Base-by-base conservation (phyloP, 2,329 filamentous ascomycete species). In the Ophiostoma montium region DNA sequence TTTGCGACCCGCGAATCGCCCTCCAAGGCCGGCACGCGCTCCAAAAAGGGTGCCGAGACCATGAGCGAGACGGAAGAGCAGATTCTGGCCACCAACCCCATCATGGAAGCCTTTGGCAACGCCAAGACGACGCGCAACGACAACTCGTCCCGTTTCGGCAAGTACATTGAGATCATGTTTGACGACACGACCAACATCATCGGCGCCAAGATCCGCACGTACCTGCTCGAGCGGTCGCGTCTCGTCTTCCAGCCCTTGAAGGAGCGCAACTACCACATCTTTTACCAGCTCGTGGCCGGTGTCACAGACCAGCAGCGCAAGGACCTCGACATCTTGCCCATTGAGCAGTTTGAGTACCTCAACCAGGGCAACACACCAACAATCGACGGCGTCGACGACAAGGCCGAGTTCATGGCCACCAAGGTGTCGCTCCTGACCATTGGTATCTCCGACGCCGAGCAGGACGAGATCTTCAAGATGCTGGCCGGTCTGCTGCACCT, bases 141-240 rank as follows among this genome's bases (percentile, higher is more conserved):
- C 69, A 98, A 98, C 69, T 98, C 92, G 41, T 98, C 92, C 38
- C 80, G 92, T 61, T 98, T 98, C 67, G 92, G 92, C 65, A 98
- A 98, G 74, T 98, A 98, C 66, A 96, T 98, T 59, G 92, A 98
- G 70, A 98, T 98, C 63, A 90, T 96, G 87, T 98, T 98, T 66
- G 89, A 96, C 68, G 79, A 86, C 55, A 78, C 83, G 60, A 95
- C 87, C 54, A 92, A 94, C 64, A 98, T 98, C 60, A 95, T 96
- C 61, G 92, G 92, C 57, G 92, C 92, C 50, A 94, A 94, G 70
- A 98, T 98, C 62, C 78, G 92, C 59, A 95, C 89, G 50, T 98
- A 98, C 62, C 73, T 98, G 57, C 73, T 98, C 41, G 92, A 98
- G 66, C 85, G 92, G 53, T 96, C 92, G 54, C 83, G 92, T 69